A percentile compares a stretch with the other conserved stretches of the same genome.
Conservation (phyloP, 2,329 filamentous ascomycete species). For the Exserohilum turcica region DNA sequence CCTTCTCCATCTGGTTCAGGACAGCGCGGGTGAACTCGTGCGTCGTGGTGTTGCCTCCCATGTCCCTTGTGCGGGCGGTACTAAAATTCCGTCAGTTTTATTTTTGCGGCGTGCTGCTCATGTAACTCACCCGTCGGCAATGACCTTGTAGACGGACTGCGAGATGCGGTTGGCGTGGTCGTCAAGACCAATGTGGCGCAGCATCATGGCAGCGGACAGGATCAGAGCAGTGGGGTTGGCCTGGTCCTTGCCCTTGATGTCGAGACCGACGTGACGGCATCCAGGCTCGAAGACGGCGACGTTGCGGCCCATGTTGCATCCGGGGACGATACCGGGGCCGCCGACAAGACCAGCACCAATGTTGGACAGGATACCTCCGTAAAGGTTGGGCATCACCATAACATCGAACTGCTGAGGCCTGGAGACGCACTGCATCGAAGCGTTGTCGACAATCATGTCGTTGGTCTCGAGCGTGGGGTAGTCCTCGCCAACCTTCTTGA, state of each 20-base stretch:
- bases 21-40: conserved; percentile 95
- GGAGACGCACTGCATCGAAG: conserved; percentile 98
- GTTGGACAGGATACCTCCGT: conserved; percentile 98
- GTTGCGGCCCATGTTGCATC: conserved; percentile 99
- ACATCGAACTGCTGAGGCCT: conserved; percentile 98
- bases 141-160: conserved; percentile 80
- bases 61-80: conserved; percentile 87
- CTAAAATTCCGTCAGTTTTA: conserved; percentile 56
- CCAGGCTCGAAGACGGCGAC: conserved; percentile 98
- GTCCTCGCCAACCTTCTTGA: conserved; percentile 90
- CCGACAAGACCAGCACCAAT: conserved; percentile 96
- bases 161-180: conserved; percentile 98
- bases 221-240: conserved; percentile 97
- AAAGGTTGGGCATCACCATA: conserved; percentile 99
- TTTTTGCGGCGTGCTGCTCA: not conserved
- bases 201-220: conserved; percentile 93
- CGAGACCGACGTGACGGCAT: conserved; percentile 97
- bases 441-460: conserved; percentile 99
- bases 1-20: conserved; percentile 87
- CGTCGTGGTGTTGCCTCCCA: conserved; percentile 89
- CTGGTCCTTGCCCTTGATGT: conserved; percentile 99
- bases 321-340: conserved; percentile 94
- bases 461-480: conserved; percentile 95
- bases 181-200: conserved; percentile 95
- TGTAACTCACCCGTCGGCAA: conserved; percentile 79